Evolutionary conservation across 1,284 basidiomycete genomes (phyloP).

Genomic region (Apiotrichum domesticum): DNA sequence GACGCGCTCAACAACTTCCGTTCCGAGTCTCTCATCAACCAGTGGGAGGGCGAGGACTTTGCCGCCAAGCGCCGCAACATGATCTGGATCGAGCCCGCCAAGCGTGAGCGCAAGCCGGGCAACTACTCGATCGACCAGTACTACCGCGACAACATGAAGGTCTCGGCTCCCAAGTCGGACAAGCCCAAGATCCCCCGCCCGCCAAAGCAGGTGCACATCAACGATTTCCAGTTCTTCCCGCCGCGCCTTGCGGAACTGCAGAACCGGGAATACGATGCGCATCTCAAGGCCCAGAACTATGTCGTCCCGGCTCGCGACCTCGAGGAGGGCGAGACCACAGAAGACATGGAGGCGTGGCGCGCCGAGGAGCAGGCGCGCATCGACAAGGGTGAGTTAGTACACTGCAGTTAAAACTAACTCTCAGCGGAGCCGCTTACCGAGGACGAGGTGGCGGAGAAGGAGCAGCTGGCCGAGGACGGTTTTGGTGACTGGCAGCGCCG

Average conservation of each 20-base stretch:
- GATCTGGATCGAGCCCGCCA: constrained; percentile 78
- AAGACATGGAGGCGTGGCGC: constrained; percentile 77
- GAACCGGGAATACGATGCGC: constrained; percentile 76
- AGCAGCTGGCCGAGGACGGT: constrained; percentile 67
- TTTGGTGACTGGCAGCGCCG: constrained; percentile 87
- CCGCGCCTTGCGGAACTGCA: constrained; percentile 74
- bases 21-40: constrained; percentile 74
- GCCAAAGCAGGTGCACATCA: constrained; percentile 80
- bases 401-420: constrained; percentile 6
- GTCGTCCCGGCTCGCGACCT: constrained; percentile 65
- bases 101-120: constrained; percentile 81
- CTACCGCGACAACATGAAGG: constrained; percentile 85
- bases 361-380: constrained; percentile 77
- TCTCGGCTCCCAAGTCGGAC: constrained; percentile 61
- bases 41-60: constrained; percentile 98
- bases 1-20: constrained; percentile 98
- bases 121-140: constrained; percentile 94
- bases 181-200: constrained; percentile 81
- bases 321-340: constrained; percentile 65
- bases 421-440: constrained; percentile 80
- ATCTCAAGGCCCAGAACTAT: constrained; percentile 65
- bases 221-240: constrained; percentile 98
- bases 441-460: constrained; percentile 74
- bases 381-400: constrained; percentile 59
- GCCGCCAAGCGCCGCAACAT: constrained; percentile 59